Base-by-base conservation (phyloP, 495 filamentous ascomycete genomes). In the Aspergillus baeticus region DNA sequence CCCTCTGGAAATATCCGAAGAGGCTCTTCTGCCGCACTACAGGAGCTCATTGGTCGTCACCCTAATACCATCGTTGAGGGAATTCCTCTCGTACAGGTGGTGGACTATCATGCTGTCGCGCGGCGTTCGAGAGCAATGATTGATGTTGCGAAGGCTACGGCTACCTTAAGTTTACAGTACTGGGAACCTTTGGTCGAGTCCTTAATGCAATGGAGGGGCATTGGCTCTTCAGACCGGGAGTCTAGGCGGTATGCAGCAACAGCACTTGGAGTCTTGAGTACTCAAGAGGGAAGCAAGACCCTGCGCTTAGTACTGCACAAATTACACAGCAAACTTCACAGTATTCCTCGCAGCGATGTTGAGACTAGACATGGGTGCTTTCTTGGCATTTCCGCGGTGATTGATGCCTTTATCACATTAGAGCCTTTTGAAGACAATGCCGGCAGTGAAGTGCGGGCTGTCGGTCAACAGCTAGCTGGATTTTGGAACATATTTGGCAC, bases 51-150 rank as follows among this genome's bases (percentile, higher is more conserved):
- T 51, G 94, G 94, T 5, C 83, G 94, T 13, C 93, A 99, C 69
- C 92, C 94, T 5, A 85, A 96, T 55, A 90, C 79, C 0, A 84
- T 98, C 33, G 72, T 77, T 6, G 77, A 91, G 58, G 95, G 94
- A 0, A 96, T 99, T 53, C 68, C 80, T 20, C 74, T 96, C 0
- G 90, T 97, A 1, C 93, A 96, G 63, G 83, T 84, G 6, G 89
- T 98, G 1, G 94, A 98, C 63, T 98, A 96, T 63, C 90, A 96
- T 65, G 85, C 91, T 15, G 91, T 99, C 33, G 91, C 92, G 3
- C 81, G 91, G 10, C 83, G 92, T n/a, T 86, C 87, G 17, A 81
- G 88, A 44, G 93, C 92, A 3, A 85, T 96, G 62, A 77, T 81
- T 35, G 81, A 90, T 45, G 88, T 98, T 41, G 85, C 87, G 3